These are phyloP conservation scores for Aspergillus vadensis DNA, from an alignment of 2,329 filamentous ascomycete genomes.

Conservation along the genomic window DNA sequence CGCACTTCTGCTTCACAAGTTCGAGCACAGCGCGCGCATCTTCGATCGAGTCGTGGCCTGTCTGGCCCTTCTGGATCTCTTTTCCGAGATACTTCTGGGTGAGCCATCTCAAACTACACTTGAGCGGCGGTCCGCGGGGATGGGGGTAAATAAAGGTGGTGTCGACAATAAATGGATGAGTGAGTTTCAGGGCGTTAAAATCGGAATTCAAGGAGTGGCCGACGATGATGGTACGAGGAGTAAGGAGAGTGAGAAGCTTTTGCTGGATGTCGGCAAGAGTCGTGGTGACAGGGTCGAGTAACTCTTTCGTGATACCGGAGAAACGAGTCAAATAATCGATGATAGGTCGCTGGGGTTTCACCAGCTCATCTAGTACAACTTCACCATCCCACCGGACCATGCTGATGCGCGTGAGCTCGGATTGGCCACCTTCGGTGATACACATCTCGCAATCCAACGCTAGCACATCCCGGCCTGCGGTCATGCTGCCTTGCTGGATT, in stretches of 20 bases:
- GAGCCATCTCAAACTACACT: constrained; percentile 87
- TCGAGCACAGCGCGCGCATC: constrained; percentile 90
- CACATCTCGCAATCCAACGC: constrained; percentile 98
- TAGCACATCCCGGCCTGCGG: constrained; percentile 75
- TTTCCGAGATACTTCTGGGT: constrained; percentile 80
- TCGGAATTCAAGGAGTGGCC: constrained; percentile 54
- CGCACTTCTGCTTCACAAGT: constrained; percentile 92
- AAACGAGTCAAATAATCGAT: constrained; percentile 87
- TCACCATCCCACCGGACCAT: constrained; percentile 82
- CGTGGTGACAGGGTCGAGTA: constrained; percentile 81
- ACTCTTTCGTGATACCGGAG: constrained; percentile 87
- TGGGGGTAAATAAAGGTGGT: constrained; percentile 90
- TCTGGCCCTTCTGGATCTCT: constrained; percentile 80
- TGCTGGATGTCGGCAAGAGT: constrained; percentile 80
- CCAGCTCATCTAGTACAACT: constrained; percentile 82
- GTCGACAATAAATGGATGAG: constrained; percentile 92
- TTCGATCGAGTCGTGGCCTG: constrained; percentile 88
- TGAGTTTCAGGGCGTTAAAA: constrained; percentile 78
- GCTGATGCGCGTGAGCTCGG: constrained; percentile 86
- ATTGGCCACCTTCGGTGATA: constrained; percentile 75
- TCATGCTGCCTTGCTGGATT: constrained; percentile 79
- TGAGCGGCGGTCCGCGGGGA: constrained; percentile 82
- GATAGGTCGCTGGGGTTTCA: constrained; percentile 86
- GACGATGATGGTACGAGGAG: constrained; percentile 48
- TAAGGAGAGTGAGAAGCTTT: constrained; percentile 70